Conservation (phyloP, 2,329 filamentous ascomycete genomes). For the Colletotrichum tanaceti region DNA sequence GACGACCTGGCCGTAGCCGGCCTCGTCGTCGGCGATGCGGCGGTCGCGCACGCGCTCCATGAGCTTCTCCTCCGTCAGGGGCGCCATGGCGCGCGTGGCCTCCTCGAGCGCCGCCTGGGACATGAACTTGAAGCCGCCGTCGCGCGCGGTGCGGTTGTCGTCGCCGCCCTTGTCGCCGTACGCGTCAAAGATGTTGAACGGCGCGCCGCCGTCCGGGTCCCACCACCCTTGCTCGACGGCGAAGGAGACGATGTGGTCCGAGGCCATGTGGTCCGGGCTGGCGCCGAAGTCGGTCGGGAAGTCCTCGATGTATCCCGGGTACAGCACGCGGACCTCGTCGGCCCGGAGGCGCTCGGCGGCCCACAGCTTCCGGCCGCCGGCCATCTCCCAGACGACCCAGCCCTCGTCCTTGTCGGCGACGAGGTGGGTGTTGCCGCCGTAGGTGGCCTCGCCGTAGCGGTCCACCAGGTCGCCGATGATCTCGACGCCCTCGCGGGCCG, state of each 20-base stretch:
- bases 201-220: conserved; percentile 41
- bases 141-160: conserved; percentile 42
- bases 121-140: conserved; percentile 49
- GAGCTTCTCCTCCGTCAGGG: conserved; percentile 61
- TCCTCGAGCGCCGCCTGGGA: conserved; percentile 45
- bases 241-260: conserved; percentile 45
- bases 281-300: conserved; percentile 44
- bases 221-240: conserved; percentile 47
- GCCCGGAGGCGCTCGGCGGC: conserved; percentile 45
- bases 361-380: conserved; percentile 45
- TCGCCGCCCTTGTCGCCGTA: conserved; percentile 44
- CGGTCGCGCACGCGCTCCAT: conserved; percentile 50
- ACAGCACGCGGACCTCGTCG: conserved; percentile 45
- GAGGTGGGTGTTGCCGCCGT: conserved; percentile 57
- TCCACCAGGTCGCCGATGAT: conserved; percentile 54
- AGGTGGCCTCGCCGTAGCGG: conserved; percentile 55
- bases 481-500: conserved; percentile 55
- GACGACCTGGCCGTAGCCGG: conserved; percentile 47
- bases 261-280: conserved; percentile 45
- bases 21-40: conserved; percentile 46
- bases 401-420: conserved; percentile 51
- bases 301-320: conserved; percentile 47
- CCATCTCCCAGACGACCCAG: conserved; percentile 48
- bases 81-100: conserved; percentile 53
- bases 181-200: conserved; percentile 46